Conservation (phyloP, 257 asterid genomes). For the Asclepias syriaca region DNA sequence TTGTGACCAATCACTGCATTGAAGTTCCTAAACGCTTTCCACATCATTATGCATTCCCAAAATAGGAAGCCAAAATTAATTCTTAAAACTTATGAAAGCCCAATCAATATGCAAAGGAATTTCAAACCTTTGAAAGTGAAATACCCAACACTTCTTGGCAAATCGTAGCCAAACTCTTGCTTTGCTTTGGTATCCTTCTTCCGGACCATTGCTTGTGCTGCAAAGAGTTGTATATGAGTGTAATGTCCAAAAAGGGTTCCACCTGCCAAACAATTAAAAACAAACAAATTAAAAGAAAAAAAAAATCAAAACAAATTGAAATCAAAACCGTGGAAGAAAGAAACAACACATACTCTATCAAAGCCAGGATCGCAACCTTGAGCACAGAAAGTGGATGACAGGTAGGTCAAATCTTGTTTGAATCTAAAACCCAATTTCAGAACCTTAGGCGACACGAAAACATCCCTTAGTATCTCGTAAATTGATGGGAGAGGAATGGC, state of each 20-base stretch:
- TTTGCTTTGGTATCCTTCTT: constrained; percentile 53
- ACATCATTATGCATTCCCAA: background rate
- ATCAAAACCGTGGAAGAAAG: background rate
- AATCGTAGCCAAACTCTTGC: constrained; percentile 75
- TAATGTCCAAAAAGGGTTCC: constrained; percentile 79
- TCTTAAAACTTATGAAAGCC: background rate
- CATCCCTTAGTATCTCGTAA: constrained; percentile 46
- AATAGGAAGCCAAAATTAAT: background rate
- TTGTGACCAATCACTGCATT: constrained; percentile 96
- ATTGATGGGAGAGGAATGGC: constrained; percentile 44
- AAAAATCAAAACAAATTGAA: background rate
- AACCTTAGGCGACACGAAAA: constrained; percentile 43
- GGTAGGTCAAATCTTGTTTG: constrained; percentile 81
- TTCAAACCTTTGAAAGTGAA: constrained; percentile 66
- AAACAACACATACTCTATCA: constrained; percentile 42
- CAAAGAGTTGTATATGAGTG: constrained; percentile 53
- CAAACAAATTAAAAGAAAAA: background rate
- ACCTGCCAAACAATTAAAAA: constrained; percentile 41
- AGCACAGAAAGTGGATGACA: constrained; percentile 70
- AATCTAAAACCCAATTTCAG: constrained; percentile 79
- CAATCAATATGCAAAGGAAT: background rate
- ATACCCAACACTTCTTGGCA: constrained; percentile 79
- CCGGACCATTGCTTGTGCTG: constrained; percentile 46
- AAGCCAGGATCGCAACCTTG: constrained; percentile 71
- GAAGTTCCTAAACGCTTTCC: constrained; percentile 58